Conservation (phyloP, 257 asterid species). For the Solanum ahanhuiri region DNA sequence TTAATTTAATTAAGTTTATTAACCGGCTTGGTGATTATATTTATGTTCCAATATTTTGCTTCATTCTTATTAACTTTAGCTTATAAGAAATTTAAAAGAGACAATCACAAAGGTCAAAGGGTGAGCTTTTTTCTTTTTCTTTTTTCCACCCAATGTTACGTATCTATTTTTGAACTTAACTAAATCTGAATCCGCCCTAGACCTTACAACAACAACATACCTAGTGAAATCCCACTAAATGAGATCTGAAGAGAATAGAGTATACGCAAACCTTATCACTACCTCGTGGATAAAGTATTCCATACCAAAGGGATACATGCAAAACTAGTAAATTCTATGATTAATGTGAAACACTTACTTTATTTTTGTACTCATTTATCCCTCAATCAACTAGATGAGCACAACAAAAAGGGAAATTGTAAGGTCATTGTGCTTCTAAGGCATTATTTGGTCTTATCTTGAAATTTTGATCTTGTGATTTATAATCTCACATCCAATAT, state of each 20-base stretch:
- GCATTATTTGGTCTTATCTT: background rate
- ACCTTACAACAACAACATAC: background rate
- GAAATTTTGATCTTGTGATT: background rate
- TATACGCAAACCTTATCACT: rapidly evolving
- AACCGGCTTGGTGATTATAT: background rate
- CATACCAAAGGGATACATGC: background rate
- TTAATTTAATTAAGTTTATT: background rate
- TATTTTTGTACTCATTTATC: too few relatives aligned
- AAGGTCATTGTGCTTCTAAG: background rate
- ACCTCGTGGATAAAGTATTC: rapidly evolving
- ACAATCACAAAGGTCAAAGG: background rate
- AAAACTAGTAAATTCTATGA: background rate
- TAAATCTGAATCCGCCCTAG: background rate
- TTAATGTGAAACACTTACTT: too few relatives aligned
- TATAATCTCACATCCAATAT: background rate
- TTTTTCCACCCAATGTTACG: background rate
- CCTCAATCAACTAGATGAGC: background rate
- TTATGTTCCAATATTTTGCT: background rate
- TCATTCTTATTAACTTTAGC: background rate
- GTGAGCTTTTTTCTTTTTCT: too few relatives aligned
- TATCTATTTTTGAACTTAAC: background rate
- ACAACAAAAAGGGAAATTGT: background rate
- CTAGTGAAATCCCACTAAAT: too few relatives aligned
- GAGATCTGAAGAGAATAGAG: too few relatives aligned
- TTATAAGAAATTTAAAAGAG: background rate